phyloP scores from a whole-genome alignment of 2,329 filamentous ascomycete genomes.

The Fusarium oxysporum region DNA sequence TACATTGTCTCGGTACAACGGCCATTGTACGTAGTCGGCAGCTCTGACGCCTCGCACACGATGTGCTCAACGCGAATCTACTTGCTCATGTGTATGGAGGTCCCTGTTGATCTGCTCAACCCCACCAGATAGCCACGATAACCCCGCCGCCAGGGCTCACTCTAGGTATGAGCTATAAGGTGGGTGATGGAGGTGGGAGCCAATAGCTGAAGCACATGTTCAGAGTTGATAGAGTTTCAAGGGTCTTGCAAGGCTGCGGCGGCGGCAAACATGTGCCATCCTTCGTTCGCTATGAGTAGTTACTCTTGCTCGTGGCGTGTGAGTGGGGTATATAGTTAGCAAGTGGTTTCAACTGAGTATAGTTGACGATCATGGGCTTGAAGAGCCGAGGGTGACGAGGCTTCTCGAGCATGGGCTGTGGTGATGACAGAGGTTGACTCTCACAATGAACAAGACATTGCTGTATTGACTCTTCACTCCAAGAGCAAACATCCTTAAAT shows the following conservation, averaged over 20 bases:
- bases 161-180: conserved; percentile 5
- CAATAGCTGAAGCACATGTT: conserved; percentile 60
- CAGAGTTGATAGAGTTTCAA: conserved; percentile 42
- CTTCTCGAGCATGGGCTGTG: neutral
- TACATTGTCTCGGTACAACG: conserved; percentile 17
- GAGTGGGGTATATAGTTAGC: conserved; percentile 32
- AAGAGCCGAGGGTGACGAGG: neutral
- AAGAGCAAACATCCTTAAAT: neutral
- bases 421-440: neutral
- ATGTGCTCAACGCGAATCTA: conserved; percentile 30
- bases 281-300: conserved; percentile 43
- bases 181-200: conserved; percentile 45
- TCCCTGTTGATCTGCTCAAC: conserved; percentile 39
- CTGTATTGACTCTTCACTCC: neutral
- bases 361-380: conserved; percentile 25
- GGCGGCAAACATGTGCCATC: conserved; percentile 42
- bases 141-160: conserved; percentile 41
- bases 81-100: conserved; percentile 25
- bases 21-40: conserved; percentile 18
- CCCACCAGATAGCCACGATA: conserved; percentile 40
- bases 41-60: conserved; percentile 29
- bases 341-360: conserved; percentile 12
- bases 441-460: no score
- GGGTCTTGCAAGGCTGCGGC: conserved; percentile 40
- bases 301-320: conserved; percentile 26